Conservation (phyloP, 2,329 filamentous ascomycete genomes). For the Trichoderma hamatum region DNA sequence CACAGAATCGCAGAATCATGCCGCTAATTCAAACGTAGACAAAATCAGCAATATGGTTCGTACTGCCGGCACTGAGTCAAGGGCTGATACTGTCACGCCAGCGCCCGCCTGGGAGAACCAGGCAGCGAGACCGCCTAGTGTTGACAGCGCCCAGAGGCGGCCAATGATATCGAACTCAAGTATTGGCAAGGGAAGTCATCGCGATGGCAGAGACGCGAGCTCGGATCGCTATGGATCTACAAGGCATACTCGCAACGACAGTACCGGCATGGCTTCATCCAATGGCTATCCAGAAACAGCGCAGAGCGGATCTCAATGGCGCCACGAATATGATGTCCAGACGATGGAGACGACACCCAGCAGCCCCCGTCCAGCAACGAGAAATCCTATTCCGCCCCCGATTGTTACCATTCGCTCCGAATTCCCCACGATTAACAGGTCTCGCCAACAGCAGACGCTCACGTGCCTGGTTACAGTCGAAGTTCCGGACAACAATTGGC, state of each 20-base stretch:
- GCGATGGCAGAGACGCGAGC: conserved; percentile 54
- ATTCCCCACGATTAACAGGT: conserved; percentile 90
- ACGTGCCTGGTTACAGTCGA: conserved; percentile 95
- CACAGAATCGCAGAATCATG: conserved; percentile 31
- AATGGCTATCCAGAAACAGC: conserved; percentile 78
- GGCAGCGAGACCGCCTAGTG: conserved; percentile 55
- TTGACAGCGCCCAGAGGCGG: conserved; percentile 46
- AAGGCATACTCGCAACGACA: conserved; percentile 75
- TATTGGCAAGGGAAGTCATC: conserved; percentile 40
- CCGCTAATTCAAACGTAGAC: conserved; percentile 58
- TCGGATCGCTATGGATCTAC: conserved; percentile 52
- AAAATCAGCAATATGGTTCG: conserved; percentile 94
- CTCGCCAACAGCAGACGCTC: conserved; percentile 89
- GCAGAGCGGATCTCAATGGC: conserved; percentile 68
- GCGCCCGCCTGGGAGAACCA: conserved; percentile 72
- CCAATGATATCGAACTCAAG: conserved; percentile 40
- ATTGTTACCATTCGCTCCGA: conserved; percentile 95
- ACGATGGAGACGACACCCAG: conserved; percentile 87
- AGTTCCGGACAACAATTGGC: conserved; percentile 90
- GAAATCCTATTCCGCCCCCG: conserved; percentile 87
- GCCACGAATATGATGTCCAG: conserved; percentile 93
- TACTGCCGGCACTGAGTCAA: conserved; percentile 68
- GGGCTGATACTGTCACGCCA: conserved; percentile 52
- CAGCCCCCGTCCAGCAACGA: conserved; percentile 70
- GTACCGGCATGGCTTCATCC: conserved; percentile 75